Percentiles rank a stretch among this genome's conserved stretches.
Evolutionary conservation across 1,139 yeast species (phyloP).

Genomic region (Diutina catenulata): DNA sequence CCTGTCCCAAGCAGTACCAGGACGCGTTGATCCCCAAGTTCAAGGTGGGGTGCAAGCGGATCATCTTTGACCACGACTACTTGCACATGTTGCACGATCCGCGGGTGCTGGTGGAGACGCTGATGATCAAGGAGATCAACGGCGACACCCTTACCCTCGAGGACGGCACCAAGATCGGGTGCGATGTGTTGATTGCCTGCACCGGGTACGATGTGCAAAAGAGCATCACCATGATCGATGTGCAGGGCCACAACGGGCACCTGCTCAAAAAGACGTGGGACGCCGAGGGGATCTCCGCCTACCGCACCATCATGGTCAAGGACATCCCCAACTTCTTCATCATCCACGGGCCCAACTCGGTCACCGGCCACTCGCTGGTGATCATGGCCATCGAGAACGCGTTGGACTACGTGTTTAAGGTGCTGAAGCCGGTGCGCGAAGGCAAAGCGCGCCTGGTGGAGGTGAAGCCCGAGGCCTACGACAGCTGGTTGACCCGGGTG

Average conservation of each 20-base stretch:
- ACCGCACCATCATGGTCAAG: constrained; percentile 21
- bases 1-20: constrained; percentile 24
- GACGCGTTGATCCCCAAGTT: constrained; percentile 23
- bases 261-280: constrained; percentile 17
- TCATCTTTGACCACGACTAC: constrained; percentile 28
- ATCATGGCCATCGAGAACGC: constrained; percentile 31
- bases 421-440: constrained; percentile 18
- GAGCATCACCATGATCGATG: constrained; percentile 10
- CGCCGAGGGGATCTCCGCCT: constrained; percentile 14
- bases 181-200: constrained; percentile 34
- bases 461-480: constrained; percentile 23
- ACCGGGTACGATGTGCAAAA: constrained; percentile 21
- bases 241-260: constrained; percentile 20
- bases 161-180: constrained; percentile 20
- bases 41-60: constrained; percentile 33
- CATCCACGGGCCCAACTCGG: constrained; percentile 32
- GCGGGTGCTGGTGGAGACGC: constrained; percentile 17
- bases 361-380: constrained; percentile 34
- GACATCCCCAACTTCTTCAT: constrained; percentile 26
- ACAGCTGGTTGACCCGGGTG: constrained; percentile 21
- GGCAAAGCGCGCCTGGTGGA: constrained; percentile 20
- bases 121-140: constrained; percentile 18
- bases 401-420: constrained; percentile 15
- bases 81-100: constrained; percentile 23
- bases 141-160: constrained; percentile 20